phyloP scores from a whole-genome alignment of 192 early-diverging fungal species.

The Pilaira anomala region DNA sequence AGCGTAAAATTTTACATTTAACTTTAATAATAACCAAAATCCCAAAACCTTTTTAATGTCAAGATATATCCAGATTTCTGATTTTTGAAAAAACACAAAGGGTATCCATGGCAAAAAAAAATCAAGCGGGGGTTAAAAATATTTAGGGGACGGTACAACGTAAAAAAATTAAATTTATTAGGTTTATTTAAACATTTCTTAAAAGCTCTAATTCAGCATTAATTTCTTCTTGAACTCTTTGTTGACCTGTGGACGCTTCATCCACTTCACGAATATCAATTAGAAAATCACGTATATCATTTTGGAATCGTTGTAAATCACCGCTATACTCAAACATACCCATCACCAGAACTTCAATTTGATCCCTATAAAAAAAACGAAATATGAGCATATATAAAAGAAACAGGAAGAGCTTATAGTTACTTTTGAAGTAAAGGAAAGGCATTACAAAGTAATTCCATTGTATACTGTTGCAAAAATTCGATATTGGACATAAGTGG shows the following conservation, averaged over 20 bases:
- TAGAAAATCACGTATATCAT: slow-evolving; percentile 25
- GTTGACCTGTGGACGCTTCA: slow-evolving; percentile 5
- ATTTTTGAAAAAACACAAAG: neutral
- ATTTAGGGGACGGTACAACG: neutral
- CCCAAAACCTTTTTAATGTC: no score
- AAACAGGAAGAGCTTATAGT: neutral
- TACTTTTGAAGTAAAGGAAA: slow-evolving; percentile 30
- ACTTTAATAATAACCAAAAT: no score
- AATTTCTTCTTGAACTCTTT: slow-evolving; percentile 19
- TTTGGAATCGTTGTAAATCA: slow-evolving; percentile 14
- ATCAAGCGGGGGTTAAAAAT: neutral
- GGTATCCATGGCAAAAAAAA: neutral
- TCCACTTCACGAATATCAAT: slow-evolving; percentile 25
- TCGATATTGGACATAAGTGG: slow-evolving; percentile 34
- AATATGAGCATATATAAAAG: no score
- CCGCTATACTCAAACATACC: slow-evolving; percentile 33
- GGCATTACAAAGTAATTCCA: slow-evolving; percentile 14
- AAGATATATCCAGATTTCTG: no score
- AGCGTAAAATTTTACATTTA: no score
- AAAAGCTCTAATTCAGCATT: slow-evolving; percentile 23
- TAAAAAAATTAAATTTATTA: neutral
- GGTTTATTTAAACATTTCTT: neutral
- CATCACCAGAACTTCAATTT: slow-evolving; percentile 26
- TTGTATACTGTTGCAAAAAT: slow-evolving; percentile 24
- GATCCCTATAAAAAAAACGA: slow-evolving; percentile 13